These are phyloP conservation scores for Trametes elegans DNA, from an alignment of 768 basidiomycete species.

Conservation along the genomic window DNA sequence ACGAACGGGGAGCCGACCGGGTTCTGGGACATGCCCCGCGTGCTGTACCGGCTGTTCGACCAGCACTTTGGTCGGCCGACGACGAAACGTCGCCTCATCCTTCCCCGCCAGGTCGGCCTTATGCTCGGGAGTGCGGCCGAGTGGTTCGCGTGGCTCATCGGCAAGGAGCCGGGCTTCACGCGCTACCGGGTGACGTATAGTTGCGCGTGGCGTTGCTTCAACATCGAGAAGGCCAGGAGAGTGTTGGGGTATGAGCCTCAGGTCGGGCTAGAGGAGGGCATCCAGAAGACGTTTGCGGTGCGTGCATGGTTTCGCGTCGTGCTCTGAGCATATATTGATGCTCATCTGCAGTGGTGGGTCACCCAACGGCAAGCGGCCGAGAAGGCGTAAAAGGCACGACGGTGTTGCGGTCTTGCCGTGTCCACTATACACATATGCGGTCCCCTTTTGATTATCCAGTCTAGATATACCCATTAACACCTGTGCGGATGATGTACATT, in stretches of 20 bases:
- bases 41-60: slow-evolving; percentile 66
- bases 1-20: slow-evolving; percentile 95
- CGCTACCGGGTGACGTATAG: slow-evolving; percentile 79
- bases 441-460: slow-evolving; percentile 4
- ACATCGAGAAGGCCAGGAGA: slow-evolving; percentile 90
- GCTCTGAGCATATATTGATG: neutral
- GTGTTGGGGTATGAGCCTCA: slow-evolving; percentile 93
- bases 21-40: slow-evolving; percentile 92
- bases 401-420: neutral
- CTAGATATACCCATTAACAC: slow-evolving; percentile 13
- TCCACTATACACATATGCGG: neutral
- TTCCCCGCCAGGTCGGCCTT: slow-evolving; percentile 68
- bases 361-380: slow-evolving; percentile 12
- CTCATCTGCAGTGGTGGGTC: slow-evolving; percentile 18
- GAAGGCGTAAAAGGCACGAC: slow-evolving; percentile 15
- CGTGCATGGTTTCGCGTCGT: slow-evolving; percentile 24
- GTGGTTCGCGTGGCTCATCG: slow-evolving; percentile 66
- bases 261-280: slow-evolving; percentile 85
- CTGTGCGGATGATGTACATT: slow-evolving; percentile 1
- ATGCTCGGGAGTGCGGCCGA: slow-evolving; percentile 71
- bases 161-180: slow-evolving; percentile 85
- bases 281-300: slow-evolving; percentile 75
- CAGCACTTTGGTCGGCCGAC: slow-evolving; percentile 51
- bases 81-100: slow-evolving; percentile 40
- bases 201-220: slow-evolving; percentile 82